Percentiles rank a stretch among this genome's conserved stretches.
Evolutionary conservation across 352 stramenopile genomes (phyloP).

Genomic region (Elongisporangium undulatum): DNA sequence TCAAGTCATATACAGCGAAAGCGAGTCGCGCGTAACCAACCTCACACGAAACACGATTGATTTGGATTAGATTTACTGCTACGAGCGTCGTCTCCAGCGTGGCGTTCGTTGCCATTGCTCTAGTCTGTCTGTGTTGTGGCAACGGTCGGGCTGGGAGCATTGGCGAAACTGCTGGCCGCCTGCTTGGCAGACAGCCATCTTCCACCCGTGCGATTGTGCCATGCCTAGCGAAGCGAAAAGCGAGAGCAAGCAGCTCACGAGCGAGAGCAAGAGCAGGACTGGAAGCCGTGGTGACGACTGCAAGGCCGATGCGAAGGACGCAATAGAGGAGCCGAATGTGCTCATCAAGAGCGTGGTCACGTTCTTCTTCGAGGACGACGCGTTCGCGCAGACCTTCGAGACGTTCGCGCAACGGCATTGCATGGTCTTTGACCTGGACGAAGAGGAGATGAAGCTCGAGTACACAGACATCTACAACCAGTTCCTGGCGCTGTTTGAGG

Average conservation of each 20-base stretch:
- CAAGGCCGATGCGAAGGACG: constrained; percentile 26
- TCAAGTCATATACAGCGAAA: too few relatives aligned
- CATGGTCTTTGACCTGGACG: constrained; percentile 56
- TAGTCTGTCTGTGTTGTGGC: too few relatives aligned
- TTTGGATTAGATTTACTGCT: constrained; percentile 2
- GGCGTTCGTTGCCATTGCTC: too few relatives aligned
- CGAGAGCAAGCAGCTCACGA: constrained; percentile 7
- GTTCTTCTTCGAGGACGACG: constrained; percentile 81
- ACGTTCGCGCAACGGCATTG: constrained; percentile 62
- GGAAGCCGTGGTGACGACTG: constrained; percentile 16
- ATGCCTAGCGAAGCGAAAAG: constrained; percentile 13
- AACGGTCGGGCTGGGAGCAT: neutral
- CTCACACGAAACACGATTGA: constrained; percentile 1
- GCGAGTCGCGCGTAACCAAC: neutral
- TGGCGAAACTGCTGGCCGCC: constrained; percentile 7
- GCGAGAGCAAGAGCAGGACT: constrained; percentile 10
- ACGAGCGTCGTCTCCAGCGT: neutral
- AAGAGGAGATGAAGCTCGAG: constrained; percentile 79
- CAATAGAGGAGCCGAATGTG: constrained; percentile 17
- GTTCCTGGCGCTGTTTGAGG: constrained; percentile 69
- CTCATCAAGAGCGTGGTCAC: constrained; percentile 63
- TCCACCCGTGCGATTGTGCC: too few relatives aligned
- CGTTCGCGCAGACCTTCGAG: constrained; percentile 69
- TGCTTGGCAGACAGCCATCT: too few relatives aligned
- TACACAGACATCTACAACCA: constrained; percentile 82